Evolutionary conservation across 2,329 filamentous ascomycete genomes (phyloP).

Genomic region (Colletotrichum simmondsii): DNA sequence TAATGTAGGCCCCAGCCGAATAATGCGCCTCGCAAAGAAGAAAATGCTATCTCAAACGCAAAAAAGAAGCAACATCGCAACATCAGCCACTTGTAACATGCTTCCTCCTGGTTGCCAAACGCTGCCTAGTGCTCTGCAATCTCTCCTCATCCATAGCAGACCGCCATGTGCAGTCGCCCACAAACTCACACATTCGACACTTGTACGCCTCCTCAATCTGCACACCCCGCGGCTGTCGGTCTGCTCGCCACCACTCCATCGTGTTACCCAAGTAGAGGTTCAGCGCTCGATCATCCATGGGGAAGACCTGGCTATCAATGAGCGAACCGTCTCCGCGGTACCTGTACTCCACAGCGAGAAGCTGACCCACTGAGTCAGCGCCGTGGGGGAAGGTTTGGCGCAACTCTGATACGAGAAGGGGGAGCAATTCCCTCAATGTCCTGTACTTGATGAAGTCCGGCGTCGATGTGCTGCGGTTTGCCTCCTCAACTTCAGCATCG

Average conservation of each 20-base stretch:
- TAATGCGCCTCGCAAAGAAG: background rate
- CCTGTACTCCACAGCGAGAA: conserved; percentile 66
- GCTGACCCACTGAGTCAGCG: conserved; percentile 57
- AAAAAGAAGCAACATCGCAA: accelerated
- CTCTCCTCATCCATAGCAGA: conserved; percentile 72
- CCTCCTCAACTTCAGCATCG: background rate
- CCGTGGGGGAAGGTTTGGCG: conserved; percentile 63
- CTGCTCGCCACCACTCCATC: conserved; percentile 90
- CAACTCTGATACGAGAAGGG: conserved; percentile 59
- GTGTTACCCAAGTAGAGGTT: conserved; percentile 74
- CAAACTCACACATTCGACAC: conserved; percentile 87
- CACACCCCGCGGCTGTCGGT: conserved; percentile 78
- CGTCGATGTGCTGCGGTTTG: conserved; percentile 1
- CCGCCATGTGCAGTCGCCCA: conserved; percentile 82
- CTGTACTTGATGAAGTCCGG: conserved; percentile 57
- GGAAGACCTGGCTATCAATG: conserved; percentile 69
- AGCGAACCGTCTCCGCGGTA: conserved; percentile 62
- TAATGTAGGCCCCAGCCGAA: background rate
- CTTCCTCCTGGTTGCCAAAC: conserved; percentile 16
- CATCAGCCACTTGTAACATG: background rate
- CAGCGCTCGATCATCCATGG: conserved; percentile 73
- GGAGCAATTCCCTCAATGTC: conserved; percentile 58
- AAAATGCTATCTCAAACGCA: background rate
- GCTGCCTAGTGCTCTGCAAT: conserved; percentile 26
- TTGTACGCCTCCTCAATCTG: conserved; percentile 88